Conservation (phyloP, 108 stramenopile genomes). For the Nannochloropsis oceanica region DNA sequence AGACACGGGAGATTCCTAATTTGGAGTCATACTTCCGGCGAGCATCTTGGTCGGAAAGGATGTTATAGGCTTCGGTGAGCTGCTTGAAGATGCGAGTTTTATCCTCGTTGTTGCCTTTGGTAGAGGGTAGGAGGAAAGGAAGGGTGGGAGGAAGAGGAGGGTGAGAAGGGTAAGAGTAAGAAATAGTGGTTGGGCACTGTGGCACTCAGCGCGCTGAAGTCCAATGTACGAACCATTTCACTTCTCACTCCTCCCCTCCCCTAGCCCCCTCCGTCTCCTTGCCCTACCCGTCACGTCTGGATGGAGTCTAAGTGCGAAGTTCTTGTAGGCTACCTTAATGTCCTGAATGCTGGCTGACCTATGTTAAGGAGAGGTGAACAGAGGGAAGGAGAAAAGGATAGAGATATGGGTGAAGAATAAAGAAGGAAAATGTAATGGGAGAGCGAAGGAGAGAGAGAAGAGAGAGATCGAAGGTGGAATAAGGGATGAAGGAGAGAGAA, state of each 20-base stretch:
- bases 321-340: background rate
- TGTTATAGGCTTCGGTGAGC: background rate
- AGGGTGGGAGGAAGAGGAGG: background rate
- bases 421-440: no score
- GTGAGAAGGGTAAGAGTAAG: background rate
- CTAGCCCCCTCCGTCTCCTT: background rate
- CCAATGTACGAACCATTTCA: no score
- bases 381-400: no score
- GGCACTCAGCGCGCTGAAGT: no score
- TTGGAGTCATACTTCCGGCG: background rate
- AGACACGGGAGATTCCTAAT: background rate
- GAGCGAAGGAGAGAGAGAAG: no score
- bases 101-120: background rate
- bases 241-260: background rate
- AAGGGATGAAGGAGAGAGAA: no score
- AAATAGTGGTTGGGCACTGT: background rate
- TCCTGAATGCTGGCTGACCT: background rate
- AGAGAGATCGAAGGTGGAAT: no score
- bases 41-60: background rate
- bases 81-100: background rate
- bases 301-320: background rate
- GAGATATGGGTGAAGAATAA: no score
- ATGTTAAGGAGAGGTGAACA: background rate
- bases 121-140: background rate
- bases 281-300: background rate